phyloP scores from a whole-genome alignment of 140 eudicot species.

The Ambrosia hybrid region DNA sequence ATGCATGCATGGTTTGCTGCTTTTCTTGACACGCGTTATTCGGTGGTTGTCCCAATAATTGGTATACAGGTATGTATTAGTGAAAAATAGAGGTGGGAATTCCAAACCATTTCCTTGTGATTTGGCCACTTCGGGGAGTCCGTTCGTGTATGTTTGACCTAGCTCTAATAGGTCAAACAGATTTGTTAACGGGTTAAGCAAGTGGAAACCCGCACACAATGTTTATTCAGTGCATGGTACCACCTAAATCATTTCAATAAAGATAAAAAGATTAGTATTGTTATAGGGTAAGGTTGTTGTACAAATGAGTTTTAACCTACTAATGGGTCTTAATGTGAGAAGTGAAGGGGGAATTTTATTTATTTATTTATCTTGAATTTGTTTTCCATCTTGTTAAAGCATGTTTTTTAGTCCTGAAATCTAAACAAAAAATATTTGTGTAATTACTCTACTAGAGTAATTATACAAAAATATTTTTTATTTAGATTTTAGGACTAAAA shows the following conservation, averaged over 20 bases:
- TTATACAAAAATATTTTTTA: too few relatives aligned
- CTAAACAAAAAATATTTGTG: too few relatives aligned
- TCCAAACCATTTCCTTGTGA: neutral
- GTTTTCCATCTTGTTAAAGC: too few relatives aligned
- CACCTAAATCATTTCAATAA: neutral
- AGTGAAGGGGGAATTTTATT: too few relatives aligned
- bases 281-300: neutral
- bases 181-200: neutral
- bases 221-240: neutral
- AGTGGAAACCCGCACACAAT: neutral
- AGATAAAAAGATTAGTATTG: neutral
- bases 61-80: conserved; percentile 80
- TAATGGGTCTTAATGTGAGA: too few relatives aligned
- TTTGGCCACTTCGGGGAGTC: neutral
- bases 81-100: neutral
- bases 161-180: neutral
- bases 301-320: too few relatives aligned
- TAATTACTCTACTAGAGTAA: too few relatives aligned
- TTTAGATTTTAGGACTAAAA: too few relatives aligned
- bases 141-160: neutral
- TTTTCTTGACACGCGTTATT: conserved; percentile 77
- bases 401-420: too few relatives aligned
- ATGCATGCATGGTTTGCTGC: conserved; percentile 99
- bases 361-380: too few relatives aligned
- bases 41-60: conserved; percentile 86